Percentiles rank a stretch among this genome's conserved stretches.
phyloP scores from a whole-genome alignment of 2,329 filamentous ascomycete genomes.

The Calonectria pteridis region DNA sequence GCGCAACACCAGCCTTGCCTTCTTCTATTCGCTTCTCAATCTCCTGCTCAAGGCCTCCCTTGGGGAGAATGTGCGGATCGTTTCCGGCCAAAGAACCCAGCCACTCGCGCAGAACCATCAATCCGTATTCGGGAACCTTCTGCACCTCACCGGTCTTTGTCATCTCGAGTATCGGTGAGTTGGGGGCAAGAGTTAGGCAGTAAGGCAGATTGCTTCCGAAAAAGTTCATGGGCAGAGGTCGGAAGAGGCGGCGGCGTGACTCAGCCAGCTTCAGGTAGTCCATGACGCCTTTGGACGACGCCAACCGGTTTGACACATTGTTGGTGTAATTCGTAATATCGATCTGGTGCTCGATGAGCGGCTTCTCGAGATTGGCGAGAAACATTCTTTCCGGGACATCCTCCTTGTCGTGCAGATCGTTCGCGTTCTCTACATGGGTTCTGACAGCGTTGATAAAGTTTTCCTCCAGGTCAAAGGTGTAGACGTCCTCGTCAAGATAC shows the following conservation, averaged over 20 bases:
- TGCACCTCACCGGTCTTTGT: background rate
- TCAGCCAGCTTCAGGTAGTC: constrained; percentile 20
- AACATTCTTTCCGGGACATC: background rate
- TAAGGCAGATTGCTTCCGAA: background rate
- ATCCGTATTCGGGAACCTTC: background rate
- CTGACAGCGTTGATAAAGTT: background rate
- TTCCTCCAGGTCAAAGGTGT: constrained; percentile 5
- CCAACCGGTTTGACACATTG: background rate
- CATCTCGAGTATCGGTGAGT: background rate
- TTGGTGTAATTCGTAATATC: background rate
- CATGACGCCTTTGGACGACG: background rate
- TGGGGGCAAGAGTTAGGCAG: background rate
- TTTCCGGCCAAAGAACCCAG: background rate
- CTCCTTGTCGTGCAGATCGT: background rate
- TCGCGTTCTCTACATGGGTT: background rate
- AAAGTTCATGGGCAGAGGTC: constrained; percentile 14
- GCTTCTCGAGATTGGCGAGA: background rate
- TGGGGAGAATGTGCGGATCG: background rate
- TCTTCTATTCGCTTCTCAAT: background rate
- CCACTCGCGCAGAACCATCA: background rate
- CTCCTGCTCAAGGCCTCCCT: background rate
- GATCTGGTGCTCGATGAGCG: background rate
- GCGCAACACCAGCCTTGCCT: background rate
- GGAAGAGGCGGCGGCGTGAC: constrained; percentile 17
- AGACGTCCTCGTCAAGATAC: background rate